phyloP scores from a whole-genome alignment of 2,329 filamentous ascomycete species.

The Zasmidium citrigriseum region DNA sequence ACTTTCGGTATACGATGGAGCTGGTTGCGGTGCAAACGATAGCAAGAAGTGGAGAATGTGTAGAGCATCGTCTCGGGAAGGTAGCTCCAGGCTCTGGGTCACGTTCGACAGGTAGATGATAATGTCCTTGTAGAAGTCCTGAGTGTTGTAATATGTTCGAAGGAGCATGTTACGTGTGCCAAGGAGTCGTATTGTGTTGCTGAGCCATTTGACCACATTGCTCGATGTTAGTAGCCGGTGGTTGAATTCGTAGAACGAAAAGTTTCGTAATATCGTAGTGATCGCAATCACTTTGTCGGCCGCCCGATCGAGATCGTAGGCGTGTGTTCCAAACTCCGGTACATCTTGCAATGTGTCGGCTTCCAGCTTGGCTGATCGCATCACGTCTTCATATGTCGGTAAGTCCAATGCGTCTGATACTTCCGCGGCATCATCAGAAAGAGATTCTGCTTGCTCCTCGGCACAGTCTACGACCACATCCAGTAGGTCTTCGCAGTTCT shows the following conservation, averaged over 20 bases:
- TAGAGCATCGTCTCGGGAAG: constrained; percentile 82
- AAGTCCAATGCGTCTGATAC: constrained; percentile 85
- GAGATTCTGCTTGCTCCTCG: constrained; percentile 79
- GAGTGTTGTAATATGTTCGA: constrained; percentile 76
- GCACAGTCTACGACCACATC: constrained; percentile 89
- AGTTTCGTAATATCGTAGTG: constrained; percentile 87
- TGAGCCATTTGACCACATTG: constrained; percentile 78
- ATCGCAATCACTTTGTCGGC: constrained; percentile 87
- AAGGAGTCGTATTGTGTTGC: constrained; percentile 78
- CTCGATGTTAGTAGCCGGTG: constrained; percentile 74
- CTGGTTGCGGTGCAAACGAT: constrained; percentile 80
- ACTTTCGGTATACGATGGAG: constrained; percentile 54
- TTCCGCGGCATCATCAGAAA: constrained; percentile 83
- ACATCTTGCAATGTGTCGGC: constrained; percentile 71
- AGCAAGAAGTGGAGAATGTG: constrained; percentile 86
- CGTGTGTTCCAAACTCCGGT: constrained; percentile 70
- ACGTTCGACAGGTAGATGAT: constrained; percentile 84
- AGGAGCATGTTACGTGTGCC: constrained; percentile 88
- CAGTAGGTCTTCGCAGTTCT: constrained; percentile 81
- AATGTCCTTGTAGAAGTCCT: constrained; percentile 97
- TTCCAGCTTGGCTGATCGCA: constrained; percentile 76
- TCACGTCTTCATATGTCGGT: constrained; percentile 81
- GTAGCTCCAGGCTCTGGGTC: constrained; percentile 76
- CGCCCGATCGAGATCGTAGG: constrained; percentile 81
- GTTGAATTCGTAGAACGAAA: constrained; percentile 83